Percentiles rank a stretch among this genome's conserved stretches.
Conservation (phyloP, 2,329 filamentous ascomycete genomes). For the Neopestalotiopsis sp. region DNA sequence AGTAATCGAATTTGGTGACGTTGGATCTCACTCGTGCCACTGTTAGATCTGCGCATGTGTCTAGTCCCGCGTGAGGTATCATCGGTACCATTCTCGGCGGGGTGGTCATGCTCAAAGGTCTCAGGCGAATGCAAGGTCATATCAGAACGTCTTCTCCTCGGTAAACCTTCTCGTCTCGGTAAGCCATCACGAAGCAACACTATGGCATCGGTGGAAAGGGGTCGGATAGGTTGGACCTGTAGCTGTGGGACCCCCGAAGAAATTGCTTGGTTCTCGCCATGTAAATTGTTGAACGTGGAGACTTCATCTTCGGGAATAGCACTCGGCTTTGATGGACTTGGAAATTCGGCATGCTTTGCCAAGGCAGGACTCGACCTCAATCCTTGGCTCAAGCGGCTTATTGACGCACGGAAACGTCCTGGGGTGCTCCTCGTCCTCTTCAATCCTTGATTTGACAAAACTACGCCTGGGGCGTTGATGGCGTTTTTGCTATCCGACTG, state of each 20-base stretch:
- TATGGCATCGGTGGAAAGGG: constrained; percentile 44
- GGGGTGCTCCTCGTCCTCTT: background rate
- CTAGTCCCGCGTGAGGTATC: background rate
- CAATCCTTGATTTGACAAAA: background rate
- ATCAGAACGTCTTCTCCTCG: background rate
- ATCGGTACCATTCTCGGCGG: background rate
- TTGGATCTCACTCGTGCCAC: constrained; percentile 39
- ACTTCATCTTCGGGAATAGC: constrained; percentile 3
- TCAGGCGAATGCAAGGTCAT: background rate
- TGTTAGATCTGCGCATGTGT: constrained; percentile 18
- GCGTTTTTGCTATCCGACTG: background rate
- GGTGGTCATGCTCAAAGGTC: background rate
- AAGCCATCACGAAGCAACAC: constrained; percentile 36
- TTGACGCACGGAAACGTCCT: constrained; percentile 7
- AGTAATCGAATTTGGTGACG: constrained; percentile 55
- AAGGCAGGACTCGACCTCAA: constrained; percentile 10
- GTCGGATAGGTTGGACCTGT: constrained; percentile 25
- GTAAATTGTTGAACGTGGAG: constrained; percentile 23
- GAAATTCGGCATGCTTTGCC: background rate
- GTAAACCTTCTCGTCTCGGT: background rate
- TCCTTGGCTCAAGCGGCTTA: background rate
- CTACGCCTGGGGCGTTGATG: too few relatives aligned
- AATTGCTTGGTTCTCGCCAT: constrained; percentile 24
- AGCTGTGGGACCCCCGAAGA: constrained; percentile 22
- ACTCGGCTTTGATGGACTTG: background rate